Evolutionary conservation across 495 filamentous ascomycete species (phyloP), one percentile per base, ranked within the genome.

Genomic region (Penicillium odoratum): DNA sequence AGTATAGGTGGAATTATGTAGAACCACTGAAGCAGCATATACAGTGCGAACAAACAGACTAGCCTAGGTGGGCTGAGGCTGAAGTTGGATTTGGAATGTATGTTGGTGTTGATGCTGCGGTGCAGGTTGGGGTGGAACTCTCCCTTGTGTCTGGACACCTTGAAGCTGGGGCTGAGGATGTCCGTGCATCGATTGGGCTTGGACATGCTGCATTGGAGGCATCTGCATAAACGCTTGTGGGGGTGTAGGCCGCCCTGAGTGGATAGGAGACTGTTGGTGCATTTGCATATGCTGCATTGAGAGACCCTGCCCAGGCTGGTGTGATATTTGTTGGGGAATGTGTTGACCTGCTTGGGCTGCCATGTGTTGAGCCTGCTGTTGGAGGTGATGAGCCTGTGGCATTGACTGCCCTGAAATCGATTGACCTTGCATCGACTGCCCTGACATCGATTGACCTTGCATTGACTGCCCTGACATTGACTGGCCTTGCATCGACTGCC

Each of bases 101-200:
- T 69, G 67, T 38, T 69, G 67, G 25, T 69, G 64, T 29, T 69
- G 64, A 55, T 66, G 63, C 33, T 70, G 68, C 0, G 67, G 67
- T 26, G 67, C 62, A 29, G 67, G 67, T 1, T 59, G 50, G 3
- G 64, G 63, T 25, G 63, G 63, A 9, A 59, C 58, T 43, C 60
- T 58, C 16, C 40, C 51, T 13, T 59, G 57, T 9, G 60, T 50
- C 18, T 57, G 58, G 29, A 51, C 18, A n/a, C 45, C 34, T 36
- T 56, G 58, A 16, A 40, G 21, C 21, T 46, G 26, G 7, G 43
- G 34, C 7, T 50, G 29, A 15, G 56, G 25, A 28, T 44, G 30
- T n/a, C 56, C 48, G 16, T 57, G 56, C 31, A 61, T 42, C 8
- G 42, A 26, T 52, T 45, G 51, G 6, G 59, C 60, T n/a, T 66